These are phyloP conservation scores for Euphorbia pulcherrima DNA, from an alignment of 345 rosid species.

Conservation along the genomic window DNA sequence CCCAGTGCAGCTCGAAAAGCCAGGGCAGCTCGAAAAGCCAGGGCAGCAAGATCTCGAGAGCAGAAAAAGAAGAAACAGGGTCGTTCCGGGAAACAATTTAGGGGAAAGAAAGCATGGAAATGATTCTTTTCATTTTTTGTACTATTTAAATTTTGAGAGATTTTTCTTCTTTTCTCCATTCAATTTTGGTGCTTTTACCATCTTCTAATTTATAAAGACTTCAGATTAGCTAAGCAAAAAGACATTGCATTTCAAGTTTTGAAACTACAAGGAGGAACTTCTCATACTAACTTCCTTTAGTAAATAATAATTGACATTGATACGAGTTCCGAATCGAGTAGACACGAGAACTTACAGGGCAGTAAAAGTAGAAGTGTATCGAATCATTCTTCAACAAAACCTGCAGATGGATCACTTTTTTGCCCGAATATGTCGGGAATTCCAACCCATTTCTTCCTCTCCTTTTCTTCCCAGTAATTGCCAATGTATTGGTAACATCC, in stretches of 20 bases:
- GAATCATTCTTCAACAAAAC: slow-evolving; percentile 32
- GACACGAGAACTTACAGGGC: neutral
- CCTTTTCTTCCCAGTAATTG: slow-evolving; percentile 96
- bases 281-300: neutral
- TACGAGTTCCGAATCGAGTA: neutral
- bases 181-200: neutral
- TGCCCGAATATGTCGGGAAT: slow-evolving; percentile 79
- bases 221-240: neutral
- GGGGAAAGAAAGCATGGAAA: slow-evolving; percentile 93
- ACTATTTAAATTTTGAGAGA: no score
- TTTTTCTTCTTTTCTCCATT: no score
- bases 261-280: neutral
- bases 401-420: slow-evolving; percentile 34
- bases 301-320: neutral
- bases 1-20: slow-evolving; percentile 75
- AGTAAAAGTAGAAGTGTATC: slow-evolving; percentile 8
- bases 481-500: slow-evolving; percentile 76
- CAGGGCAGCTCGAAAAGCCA: slow-evolving; percentile 52
- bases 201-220: no score
- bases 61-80: slow-evolving; percentile 43
- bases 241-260: neutral
- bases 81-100: slow-evolving; percentile 60
- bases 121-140: slow-evolving; percentile 16
- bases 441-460: slow-evolving; percentile 57
- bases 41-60: slow-evolving; percentile 47